Evolutionary conservation across 1,284 basidiomycete genomes (phyloP).

Genomic region (Fomitopsis betulina): DNA sequence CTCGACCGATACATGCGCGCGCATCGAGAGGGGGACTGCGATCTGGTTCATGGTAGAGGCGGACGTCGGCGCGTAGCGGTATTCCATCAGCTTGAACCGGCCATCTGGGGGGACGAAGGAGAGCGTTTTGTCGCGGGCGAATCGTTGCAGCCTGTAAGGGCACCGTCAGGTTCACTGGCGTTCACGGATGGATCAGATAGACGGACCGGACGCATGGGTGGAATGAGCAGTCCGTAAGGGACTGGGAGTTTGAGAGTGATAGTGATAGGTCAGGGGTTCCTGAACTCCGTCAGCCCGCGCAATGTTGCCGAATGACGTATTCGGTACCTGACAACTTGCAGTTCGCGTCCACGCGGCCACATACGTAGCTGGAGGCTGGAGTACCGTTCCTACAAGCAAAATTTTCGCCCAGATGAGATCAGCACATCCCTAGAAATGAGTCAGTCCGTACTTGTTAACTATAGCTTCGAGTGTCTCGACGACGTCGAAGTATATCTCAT

Average conservation of each 20-base stretch:
- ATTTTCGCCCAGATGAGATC: neutral
- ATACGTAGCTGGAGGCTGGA: constrained; percentile 67
- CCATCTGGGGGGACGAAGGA: constrained; percentile 97
- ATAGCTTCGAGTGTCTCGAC: constrained; percentile 81
- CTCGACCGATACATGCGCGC: constrained; percentile 54
- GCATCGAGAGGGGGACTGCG: constrained; percentile 64
- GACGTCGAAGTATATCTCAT: constrained; percentile 94
- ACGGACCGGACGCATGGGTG: constrained; percentile 87
- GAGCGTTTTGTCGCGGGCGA: constrained; percentile 74
- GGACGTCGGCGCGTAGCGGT: constrained; percentile 50
- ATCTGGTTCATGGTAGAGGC: constrained; percentile 40
- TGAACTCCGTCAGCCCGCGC: constrained; percentile 13
- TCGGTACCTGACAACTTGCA: constrained; percentile 69
- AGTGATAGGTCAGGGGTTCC: constrained; percentile 88
- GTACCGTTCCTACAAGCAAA: constrained; percentile 61
- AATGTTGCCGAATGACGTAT: constrained; percentile 4
- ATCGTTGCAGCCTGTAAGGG: constrained; percentile 63
- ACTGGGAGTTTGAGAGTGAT: constrained; percentile 74
- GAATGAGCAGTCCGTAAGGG: constrained; percentile 78
- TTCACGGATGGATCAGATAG: neutral
- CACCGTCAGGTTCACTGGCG: neutral
- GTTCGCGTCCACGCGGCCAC: constrained; percentile 81
- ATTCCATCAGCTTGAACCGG: constrained; percentile 83
- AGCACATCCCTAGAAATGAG: neutral
- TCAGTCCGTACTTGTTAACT: constrained; percentile 64